Evolutionary conservation across 176 grass and related monocot species (phyloP).

Genomic region (Otatea glauca): DNA sequence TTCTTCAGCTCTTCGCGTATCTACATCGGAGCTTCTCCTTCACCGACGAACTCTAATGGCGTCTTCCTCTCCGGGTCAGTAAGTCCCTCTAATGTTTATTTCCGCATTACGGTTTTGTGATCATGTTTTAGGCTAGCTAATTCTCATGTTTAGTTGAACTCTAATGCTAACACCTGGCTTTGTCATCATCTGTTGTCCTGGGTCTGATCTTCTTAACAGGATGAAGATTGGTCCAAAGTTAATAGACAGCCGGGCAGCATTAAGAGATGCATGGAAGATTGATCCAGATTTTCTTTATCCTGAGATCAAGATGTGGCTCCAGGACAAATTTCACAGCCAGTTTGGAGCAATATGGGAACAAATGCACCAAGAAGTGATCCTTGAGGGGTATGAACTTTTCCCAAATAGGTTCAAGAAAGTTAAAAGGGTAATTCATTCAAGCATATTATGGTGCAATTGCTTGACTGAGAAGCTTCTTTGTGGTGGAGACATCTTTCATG

Average conservation of each 20-base stretch:
- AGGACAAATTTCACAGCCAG: constrained; percentile 57
- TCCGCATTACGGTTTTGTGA: too few species aligned
- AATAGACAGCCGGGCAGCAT: constrained; percentile 54
- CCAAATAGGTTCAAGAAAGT: constrained; percentile 70
- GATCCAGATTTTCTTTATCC: constrained; percentile 61
- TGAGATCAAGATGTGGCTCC: constrained; percentile 67
- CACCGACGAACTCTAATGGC: too few species aligned
- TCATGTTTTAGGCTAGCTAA: too few species aligned
- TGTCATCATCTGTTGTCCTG: constrained; percentile 65
- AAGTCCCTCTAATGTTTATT: too few species aligned
- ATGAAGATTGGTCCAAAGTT: constrained; percentile 51
- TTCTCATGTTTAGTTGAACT: too few species aligned
- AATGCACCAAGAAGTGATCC: constrained; percentile 65
- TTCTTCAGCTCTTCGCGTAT: too few species aligned
- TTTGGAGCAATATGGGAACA: constrained; percentile 63
- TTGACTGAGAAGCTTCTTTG: constrained; percentile 32
- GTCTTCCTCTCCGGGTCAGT: too few species aligned
- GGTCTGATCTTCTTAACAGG: constrained; percentile 64
- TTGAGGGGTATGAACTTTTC: constrained; percentile 63
- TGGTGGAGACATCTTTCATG: constrained; percentile 15
- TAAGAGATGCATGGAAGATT: constrained; percentile 55
- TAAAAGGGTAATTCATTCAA: constrained; percentile 28
- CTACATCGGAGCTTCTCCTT: too few species aligned
- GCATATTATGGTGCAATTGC: background rate
- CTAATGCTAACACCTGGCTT: too few species aligned